These are phyloP conservation scores for Solioccasus polychromus DNA, from an alignment of 768 basidiomycete species.

Conservation along the genomic window DNA sequence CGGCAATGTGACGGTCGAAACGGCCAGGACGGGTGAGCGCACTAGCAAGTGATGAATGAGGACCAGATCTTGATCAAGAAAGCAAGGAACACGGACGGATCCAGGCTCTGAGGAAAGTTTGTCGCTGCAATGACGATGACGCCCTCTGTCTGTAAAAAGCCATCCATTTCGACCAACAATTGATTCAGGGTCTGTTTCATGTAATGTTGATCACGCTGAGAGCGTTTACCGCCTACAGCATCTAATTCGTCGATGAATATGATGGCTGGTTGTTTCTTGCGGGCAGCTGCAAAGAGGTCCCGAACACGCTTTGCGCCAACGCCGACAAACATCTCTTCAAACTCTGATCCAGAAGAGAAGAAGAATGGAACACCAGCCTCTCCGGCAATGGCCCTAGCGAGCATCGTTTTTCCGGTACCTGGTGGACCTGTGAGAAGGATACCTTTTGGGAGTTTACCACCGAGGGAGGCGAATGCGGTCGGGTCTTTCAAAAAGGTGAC, in stretches of 20 bases:
- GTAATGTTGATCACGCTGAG: conserved; percentile 79
- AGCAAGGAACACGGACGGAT: conserved; percentile 56
- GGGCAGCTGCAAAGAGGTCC: conserved; percentile 90
- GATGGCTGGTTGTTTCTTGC: conserved; percentile 94
- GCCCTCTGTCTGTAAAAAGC: conserved; percentile 90
- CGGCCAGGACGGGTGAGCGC: conserved; percentile 95
- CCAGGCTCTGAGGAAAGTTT: conserved; percentile 93
- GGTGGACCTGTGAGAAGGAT: conserved; percentile 88
- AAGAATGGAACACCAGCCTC: conserved; percentile 98
- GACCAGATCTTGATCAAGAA: not conserved
- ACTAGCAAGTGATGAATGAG: conserved; percentile 39
- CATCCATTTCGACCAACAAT: conserved; percentile 95
- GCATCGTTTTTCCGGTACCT: conserved; percentile 80
- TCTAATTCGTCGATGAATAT: conserved; percentile 98
- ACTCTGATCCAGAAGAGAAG: conserved; percentile 94
- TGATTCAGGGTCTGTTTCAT: conserved; percentile 96
- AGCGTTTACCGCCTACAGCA: conserved; percentile 88
- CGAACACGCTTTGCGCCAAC: conserved; percentile 94
- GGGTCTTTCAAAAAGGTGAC: conserved; percentile 96
- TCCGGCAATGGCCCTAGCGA: conserved; percentile 96
- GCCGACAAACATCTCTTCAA: conserved; percentile 98
- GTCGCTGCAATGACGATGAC: conserved; percentile 97
- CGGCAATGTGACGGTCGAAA: conserved; percentile 90
- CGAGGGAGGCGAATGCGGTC: conserved; percentile 81
- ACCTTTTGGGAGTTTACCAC: conserved; percentile 93